Evolutionary conservation across 164 flowering plant genomes (phyloP).

Genomic region (Aristolochia californica): DNA sequence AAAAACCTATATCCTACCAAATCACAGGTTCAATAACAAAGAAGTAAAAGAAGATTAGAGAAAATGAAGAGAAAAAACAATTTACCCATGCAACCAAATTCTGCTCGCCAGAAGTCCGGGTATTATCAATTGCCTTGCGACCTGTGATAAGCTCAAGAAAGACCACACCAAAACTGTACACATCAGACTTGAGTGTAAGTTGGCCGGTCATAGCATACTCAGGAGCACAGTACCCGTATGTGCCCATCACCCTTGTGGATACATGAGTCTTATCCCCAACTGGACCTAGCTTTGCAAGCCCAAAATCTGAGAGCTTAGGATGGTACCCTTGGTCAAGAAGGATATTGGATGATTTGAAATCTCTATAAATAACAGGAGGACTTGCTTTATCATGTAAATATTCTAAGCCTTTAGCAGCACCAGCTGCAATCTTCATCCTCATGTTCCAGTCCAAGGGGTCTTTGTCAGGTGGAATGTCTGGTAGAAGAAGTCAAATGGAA

Average conservation of each 20-base stretch:
- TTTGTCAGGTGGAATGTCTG: conserved; percentile 11
- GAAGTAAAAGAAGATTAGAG: not conserved
- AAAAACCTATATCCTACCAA: no score
- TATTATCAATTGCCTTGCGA: conserved; percentile 10
- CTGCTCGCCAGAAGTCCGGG: conserved; percentile 6
- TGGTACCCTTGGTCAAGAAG: conserved; percentile 7
- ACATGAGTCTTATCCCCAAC: conserved; percentile 10
- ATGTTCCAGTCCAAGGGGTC: conserved; percentile 8
- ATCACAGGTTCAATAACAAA: no score
- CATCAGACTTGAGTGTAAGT: conserved; percentile 10
- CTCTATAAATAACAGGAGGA: conserved; percentile 12
- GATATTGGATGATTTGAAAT: conserved; percentile 10
- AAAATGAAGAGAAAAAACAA: not conserved
- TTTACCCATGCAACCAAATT: conserved; percentile 14
- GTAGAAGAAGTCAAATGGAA: not conserved
- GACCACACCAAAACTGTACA: conserved; percentile 12
- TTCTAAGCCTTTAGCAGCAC: conserved; percentile 12
- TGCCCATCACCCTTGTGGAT: conserved; percentile 14
- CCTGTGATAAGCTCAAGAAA: conserved; percentile 11
- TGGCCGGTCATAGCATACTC: conserved; percentile 14
- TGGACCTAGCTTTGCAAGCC: conserved; percentile 10
- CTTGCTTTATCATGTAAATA: conserved; percentile 12
- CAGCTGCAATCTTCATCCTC: conserved; percentile 11
- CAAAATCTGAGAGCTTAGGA: conserved; percentile 13
- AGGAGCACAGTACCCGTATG: conserved; percentile 12